These are phyloP conservation scores for Escovopsis weberi DNA, from an alignment of 2,329 filamentous ascomycete genomes.

Conservation along the genomic window DNA sequence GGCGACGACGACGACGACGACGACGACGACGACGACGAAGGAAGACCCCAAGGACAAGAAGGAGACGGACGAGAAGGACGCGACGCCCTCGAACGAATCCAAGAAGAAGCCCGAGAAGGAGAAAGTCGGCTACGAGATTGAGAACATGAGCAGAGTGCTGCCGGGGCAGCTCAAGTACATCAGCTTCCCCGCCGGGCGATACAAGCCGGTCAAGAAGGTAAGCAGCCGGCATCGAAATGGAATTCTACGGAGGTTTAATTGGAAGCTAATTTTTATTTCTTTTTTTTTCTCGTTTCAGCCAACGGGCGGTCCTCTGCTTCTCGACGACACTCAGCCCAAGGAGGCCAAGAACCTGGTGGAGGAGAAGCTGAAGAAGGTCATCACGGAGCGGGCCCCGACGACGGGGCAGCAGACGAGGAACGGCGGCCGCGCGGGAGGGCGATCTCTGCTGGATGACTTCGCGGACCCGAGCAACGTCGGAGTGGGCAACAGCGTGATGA, in stretches of 20 bases:
- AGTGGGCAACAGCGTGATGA: slow-evolving; percentile 21
- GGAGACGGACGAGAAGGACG: slow-evolving; percentile 51
- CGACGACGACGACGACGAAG: too few relatives aligned
- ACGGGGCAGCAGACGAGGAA: slow-evolving; percentile 24
- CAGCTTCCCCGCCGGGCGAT: slow-evolving; percentile 78
- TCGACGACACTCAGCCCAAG: slow-evolving; percentile 67
- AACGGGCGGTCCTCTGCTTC: slow-evolving; percentile 84
- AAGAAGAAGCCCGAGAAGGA: slow-evolving; percentile 94
- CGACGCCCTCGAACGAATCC: slow-evolving; percentile 34
- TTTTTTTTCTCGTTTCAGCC: slow-evolving; percentile 37
- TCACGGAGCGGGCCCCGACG: slow-evolving; percentile 46
- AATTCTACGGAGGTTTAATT: not conserved
- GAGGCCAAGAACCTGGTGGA: slow-evolving; percentile 73
- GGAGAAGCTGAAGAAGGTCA: slow-evolving; percentile 77
- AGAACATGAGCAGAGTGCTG: slow-evolving; percentile 93
- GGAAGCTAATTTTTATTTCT: slow-evolving; percentile 11
- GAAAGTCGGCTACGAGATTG: slow-evolving; percentile 89
- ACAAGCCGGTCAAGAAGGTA: slow-evolving; percentile 83
- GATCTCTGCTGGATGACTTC: slow-evolving; percentile 23
- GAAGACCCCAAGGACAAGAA: slow-evolving; percentile 35
- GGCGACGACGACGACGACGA: too few relatives aligned
- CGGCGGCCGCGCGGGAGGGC: slow-evolving; percentile 16
- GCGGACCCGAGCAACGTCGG: slow-evolving; percentile 18
- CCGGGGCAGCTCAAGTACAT: slow-evolving; percentile 91
- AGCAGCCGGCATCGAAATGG: slow-evolving; percentile 18